Evolutionary conservation across 2,329 filamentous ascomycete genomes (phyloP).

Genomic region (Fusarium torulosum): DNA sequence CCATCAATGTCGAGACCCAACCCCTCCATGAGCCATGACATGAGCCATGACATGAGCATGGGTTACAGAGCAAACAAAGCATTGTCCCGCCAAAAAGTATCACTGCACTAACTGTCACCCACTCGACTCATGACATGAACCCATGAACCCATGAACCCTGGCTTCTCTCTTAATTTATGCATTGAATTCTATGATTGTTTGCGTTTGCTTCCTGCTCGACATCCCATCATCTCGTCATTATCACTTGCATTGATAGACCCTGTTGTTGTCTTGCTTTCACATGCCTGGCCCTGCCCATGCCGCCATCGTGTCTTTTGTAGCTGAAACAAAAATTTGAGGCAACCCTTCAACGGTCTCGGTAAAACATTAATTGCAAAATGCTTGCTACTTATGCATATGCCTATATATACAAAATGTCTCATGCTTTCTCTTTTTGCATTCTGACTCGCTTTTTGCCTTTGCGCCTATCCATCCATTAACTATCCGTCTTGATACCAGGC

Average conservation of each 20-base stretch:
- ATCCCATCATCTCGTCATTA: conserved; percentile 41
- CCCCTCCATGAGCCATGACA: conserved; percentile 19
- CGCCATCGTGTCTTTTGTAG: not conserved
- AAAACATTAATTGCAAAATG: conserved; percentile 31
- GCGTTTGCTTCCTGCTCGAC: conserved; percentile 5
- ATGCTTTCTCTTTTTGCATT: conserved; percentile 27
- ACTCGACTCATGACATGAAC: conserved; percentile 23
- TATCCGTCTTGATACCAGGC: conserved; percentile 11
- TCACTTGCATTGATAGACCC: conserved; percentile 32
- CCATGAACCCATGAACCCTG: conserved; percentile 11
- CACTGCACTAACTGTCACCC: conserved; percentile 26
- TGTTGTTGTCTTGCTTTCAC: conserved; percentile 21
- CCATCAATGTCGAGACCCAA: conserved; percentile 11
- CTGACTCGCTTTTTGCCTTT: conserved; percentile 35
- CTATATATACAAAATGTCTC: conserved; percentile 34
- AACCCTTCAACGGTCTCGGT: conserved; percentile 17
- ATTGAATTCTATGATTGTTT: conserved; percentile 26
- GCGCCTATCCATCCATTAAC: conserved; percentile 19
- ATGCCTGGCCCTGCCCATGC: conserved; percentile 17
- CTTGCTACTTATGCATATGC: conserved; percentile 26
- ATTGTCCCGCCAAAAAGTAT: conserved; percentile 21
- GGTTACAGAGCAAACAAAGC: not conserved
- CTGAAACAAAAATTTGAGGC: conserved; percentile 9
- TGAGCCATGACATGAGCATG: not conserved
- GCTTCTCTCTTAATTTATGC: conserved; percentile 29